Evolutionary conservation across 108 stramenopile species (phyloP).

Genomic region (Pseudonitzschia multiseries): DNA sequence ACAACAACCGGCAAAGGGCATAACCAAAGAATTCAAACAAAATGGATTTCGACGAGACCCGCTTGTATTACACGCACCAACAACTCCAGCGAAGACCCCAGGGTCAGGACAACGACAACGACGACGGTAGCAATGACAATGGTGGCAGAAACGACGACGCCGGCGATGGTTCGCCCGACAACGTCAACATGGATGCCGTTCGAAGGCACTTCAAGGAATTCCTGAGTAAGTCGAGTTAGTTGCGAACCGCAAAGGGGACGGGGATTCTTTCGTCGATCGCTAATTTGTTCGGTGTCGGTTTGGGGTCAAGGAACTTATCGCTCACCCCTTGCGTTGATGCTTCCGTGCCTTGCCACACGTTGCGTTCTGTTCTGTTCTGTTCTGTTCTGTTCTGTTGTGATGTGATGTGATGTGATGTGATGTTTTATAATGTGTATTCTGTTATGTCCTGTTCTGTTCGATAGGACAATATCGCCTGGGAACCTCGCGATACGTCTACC

Average conservation of each 20-base stretch:
- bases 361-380: no score
- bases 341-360: not conserved
- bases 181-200: slow-evolving; percentile 54
- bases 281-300: no score
- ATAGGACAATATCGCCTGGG: slow-evolving; percentile 84
- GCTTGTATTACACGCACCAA: slow-evolving; percentile 87
- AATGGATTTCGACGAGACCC: slow-evolving; percentile 87
- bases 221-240: slow-evolving; percentile 50
- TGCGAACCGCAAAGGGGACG: no score
- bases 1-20: no score
- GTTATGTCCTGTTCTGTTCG: not conserved
- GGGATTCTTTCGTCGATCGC: no score
- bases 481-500: slow-evolving; percentile 67
- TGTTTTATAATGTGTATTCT: no score
- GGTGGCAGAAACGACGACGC: slow-evolving; percentile 8
- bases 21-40: no score
- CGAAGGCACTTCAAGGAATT: slow-evolving; percentile 87
- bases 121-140: not conserved
- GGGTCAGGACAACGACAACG: slow-evolving; percentile 8
- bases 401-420: no score
- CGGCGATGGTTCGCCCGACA: slow-evolving; percentile 7
- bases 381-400: no score
- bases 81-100: slow-evolving; percentile 47
- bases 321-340: no score
- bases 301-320: not conserved